Evolutionary conservation across 352 stramenopile genomes (phyloP), one percentile per base, ranked within the genome.

Genomic region (Globisporangium paroecandrum): DNA sequence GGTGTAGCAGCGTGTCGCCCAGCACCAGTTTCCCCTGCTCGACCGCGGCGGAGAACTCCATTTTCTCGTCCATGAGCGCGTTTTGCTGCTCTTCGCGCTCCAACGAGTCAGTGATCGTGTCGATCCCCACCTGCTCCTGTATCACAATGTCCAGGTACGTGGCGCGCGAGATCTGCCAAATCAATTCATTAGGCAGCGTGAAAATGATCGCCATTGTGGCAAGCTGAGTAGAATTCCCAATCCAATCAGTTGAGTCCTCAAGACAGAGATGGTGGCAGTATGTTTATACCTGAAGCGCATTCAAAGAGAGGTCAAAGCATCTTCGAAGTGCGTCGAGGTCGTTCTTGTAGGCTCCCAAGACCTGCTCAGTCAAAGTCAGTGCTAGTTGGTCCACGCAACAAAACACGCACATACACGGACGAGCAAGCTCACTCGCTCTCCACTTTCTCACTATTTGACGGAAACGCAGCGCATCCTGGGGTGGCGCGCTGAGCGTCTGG

Each of bases 61-160:
- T 90, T 32, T 91, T 90, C 70, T 94, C 84, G 68, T 90, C 77
- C 58, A 87, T 71, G 29, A 92, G 72, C 29, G 74, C 73, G 22
- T 82, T 76, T 12, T 71, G 63, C 41, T 66, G 70, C 27, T 75
- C 63, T 49, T 92, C 84, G 51, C 78, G 78, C 62, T 90, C 75
- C 6, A 81, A 62, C 7, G 84, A 90, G 63, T 94, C 86, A 3
- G 78, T 82, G 27, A 91, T 65, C 22, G 74, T 69, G 58, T 90
- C 77, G 38, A 94, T 67, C 13, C 76, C 60, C 22, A 71, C 77
- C 58, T 91, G 70, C 53, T 89, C 84, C 3, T 85, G 78, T 59
- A 84, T 79, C 75, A 79, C 85, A 25, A 94, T 79, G 66, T 93
- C 86, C 41, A 94, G 70, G 63, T 91, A 94, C 32, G 81, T 90